Conservation (phyloP, 768 basidiomycete species). For the Auriscalpium orientale region DNA sequence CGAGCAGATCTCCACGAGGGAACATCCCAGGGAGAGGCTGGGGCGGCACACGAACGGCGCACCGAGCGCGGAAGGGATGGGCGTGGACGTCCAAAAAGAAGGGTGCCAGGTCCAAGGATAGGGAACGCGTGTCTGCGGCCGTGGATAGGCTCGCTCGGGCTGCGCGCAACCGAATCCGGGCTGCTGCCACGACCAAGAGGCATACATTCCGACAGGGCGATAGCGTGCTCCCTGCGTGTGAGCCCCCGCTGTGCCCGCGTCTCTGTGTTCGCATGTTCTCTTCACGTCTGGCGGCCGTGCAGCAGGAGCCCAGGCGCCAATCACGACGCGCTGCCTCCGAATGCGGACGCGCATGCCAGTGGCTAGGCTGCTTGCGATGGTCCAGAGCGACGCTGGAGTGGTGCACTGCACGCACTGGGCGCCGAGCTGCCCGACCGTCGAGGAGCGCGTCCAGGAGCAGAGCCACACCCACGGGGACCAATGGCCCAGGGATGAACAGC, state of each 20-base stretch:
- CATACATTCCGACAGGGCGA: constrained; percentile 1
- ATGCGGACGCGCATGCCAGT: too few species aligned
- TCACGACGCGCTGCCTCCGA: too few species aligned
- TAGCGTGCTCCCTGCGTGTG: constrained; percentile 3
- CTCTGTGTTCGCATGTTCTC: too few species aligned
- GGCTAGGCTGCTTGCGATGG: too few species aligned
- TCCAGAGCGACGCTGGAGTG: too few species aligned
- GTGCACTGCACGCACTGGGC: too few species aligned
- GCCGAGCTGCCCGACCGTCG: too few species aligned
- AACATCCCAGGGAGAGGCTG: background rate
- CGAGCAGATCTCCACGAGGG: background rate
- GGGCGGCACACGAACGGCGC: constrained; percentile 1
- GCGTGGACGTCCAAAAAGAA: constrained; percentile 1
- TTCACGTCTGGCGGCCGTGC: too few species aligned
- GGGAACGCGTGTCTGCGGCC: background rate
- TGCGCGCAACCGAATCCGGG: background rate
- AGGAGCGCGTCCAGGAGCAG: too few species aligned
- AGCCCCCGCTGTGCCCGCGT: background rate
- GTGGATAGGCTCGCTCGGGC: constrained; percentile 2
- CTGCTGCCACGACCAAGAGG: background rate
- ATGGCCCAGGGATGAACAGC: too few species aligned
- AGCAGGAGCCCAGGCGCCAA: too few species aligned
- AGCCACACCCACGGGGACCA: too few species aligned
- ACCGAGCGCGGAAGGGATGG: background rate
- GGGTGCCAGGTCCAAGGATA: constrained; percentile 2